A percentile compares a stretch with the other conserved stretches of the same genome.
Conservation (phyloP, 768 basidiomycete genomes). For the Leccinum pellstonianum region DNA sequence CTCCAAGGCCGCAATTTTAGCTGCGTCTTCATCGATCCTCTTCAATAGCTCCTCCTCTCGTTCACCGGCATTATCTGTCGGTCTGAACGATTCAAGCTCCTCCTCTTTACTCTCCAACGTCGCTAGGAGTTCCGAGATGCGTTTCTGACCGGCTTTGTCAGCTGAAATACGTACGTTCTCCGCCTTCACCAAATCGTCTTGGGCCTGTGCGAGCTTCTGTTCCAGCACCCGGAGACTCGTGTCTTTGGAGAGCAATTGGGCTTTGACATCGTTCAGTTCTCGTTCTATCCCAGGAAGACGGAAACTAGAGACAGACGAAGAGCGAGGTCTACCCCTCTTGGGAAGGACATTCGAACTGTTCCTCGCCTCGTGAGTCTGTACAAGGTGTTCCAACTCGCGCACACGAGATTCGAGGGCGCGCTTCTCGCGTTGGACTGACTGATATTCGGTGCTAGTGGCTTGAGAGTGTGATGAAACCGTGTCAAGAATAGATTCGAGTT, state of each 20-base stretch:
- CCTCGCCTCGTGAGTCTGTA: conserved; percentile 38
- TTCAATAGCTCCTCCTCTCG: conserved; percentile 62
- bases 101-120: conserved; percentile 56
- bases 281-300: conserved; percentile 52
- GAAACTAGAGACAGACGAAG: conserved; percentile 58
- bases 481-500: conserved; percentile 58
- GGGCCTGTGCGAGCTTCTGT: conserved; percentile 49
- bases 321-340: conserved; percentile 45
- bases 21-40: conserved; percentile 73
- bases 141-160: conserved; percentile 46
- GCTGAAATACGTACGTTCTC: conserved; percentile 60
- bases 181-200: conserved; percentile 46
- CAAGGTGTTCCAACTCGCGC: conserved; percentile 51
- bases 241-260: conserved; percentile 45
- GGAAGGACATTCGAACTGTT: conserved; percentile 32
- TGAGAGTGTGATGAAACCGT: conserved; percentile 54
- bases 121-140: conserved; percentile 44
- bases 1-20: conserved; percentile 60
- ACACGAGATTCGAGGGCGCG: conserved; percentile 53
- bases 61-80: conserved; percentile 38
- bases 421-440: conserved; percentile 60
- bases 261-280: conserved; percentile 50
- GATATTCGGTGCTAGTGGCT: conserved; percentile 39
- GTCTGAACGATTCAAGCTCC: conserved; percentile 49
- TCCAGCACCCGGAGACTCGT: conserved; percentile 40